Conservation (phyloP, 1,139 yeast genomes). For the Diutina rugosa region DNA sequence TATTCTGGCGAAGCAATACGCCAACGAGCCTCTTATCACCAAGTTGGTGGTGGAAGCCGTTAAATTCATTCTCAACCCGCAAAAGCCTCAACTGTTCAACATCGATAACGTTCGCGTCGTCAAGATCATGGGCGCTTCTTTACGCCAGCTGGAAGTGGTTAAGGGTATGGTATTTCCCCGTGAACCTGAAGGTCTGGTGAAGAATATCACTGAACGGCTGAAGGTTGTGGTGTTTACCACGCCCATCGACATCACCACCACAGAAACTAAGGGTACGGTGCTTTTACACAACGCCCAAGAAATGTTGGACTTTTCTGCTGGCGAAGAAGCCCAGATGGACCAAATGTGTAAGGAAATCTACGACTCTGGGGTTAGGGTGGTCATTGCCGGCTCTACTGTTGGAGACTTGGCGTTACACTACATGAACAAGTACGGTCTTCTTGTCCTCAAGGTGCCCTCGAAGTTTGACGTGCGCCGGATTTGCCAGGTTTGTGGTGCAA, state of each 20-base stretch:
- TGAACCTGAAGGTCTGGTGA: constrained; percentile 86
- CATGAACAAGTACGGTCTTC: constrained; percentile 71
- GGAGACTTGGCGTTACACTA: constrained; percentile 93
- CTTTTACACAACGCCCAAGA: constrained; percentile 90
- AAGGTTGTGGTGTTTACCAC: constrained; percentile 90
- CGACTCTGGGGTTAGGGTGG: constrained; percentile 77
- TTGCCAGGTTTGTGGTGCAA: constrained; percentile 95
- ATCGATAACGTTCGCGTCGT: constrained; percentile 92
- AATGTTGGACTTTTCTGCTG: constrained; percentile 91
- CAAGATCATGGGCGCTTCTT: constrained; percentile 86
- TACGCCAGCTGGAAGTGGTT: constrained; percentile 63
- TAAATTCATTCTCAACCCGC: constrained; percentile 59
- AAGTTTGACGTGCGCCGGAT: constrained; percentile 90
- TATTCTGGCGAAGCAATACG: constrained; percentile 88
- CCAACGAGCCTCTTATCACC: constrained; percentile 68
- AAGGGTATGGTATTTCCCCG: constrained; percentile 98
- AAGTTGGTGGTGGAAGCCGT: constrained; percentile 82
- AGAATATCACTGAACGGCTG: constrained; percentile 43
- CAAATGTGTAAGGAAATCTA: constrained; percentile 71
- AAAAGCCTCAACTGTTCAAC: constrained; percentile 52
- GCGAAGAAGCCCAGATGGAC: constrained; percentile 91
- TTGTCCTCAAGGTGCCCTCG: constrained; percentile 82
- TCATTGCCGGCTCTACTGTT: constrained; percentile 84
- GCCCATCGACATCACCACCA: constrained; percentile 86
- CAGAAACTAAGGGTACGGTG: constrained; percentile 97